Base-by-base conservation (phyloP, 2,329 filamentous ascomycete genomes). In the Alternaria novae-zelandiae region DNA sequence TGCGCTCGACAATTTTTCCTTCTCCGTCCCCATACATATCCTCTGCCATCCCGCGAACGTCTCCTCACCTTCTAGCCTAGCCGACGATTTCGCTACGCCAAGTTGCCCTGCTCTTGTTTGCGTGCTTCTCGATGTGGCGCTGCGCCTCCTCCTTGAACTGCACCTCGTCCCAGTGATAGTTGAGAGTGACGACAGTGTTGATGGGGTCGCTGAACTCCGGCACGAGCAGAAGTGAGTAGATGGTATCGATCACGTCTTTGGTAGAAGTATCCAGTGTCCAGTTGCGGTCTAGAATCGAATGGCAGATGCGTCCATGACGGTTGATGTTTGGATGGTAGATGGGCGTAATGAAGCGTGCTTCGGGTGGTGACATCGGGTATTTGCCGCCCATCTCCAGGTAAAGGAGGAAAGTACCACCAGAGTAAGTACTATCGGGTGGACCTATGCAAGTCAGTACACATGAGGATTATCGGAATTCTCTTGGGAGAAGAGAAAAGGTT, bases 181-280 rank as follows among this genome's bases (percentile, higher is more conserved):
- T 68, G n/a, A 79, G 73, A 1, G 76, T 77, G 2, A 74, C 71
- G 9, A 74, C 71, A 3, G 74, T 74, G 51, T 75, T 78, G 57
- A 79, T 74, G 3, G 68, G 70, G 25, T 72, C 66, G 46, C 60
- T 66, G 9, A 70, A 70, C 59, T 81, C 78, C 0, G 77, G 74
- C 12, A 76, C 65, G 3, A 80, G 66, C 3, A 81, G 68, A 4
- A 80, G 71, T 2, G 75, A 74, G 58, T 78, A 79, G 21, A 80
- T 63, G 4, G 72, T 77, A 53, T 80, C 74, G 30, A 80, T 71
- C 3, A 81, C 47, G 12, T 72, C 73, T 15, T 71, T 71, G 63
- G 73, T 75, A 26, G 62, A 74, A 4, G 74, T 79, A 82, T 82
- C 79, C 75, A 82, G 69, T 81, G 80, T 3, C 67, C 70, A 41